Evolutionary conservation across 345 rosid genomes (phyloP), one percentile per base, ranked within the genome.

Genomic region (Cardamine chenopodiifolia): DNA sequence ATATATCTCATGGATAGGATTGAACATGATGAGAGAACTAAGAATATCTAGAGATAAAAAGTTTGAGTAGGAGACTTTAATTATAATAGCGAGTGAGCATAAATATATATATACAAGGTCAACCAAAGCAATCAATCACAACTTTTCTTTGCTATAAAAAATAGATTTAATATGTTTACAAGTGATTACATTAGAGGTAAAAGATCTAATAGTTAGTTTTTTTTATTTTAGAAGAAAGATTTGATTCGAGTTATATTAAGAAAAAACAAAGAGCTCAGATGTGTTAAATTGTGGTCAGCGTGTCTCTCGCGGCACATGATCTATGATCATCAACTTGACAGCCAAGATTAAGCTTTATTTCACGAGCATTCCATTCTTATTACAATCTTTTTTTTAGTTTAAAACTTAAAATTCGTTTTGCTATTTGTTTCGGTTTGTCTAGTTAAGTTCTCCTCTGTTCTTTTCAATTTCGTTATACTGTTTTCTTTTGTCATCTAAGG

Each of bases 281-380:
- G 81, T 57, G 77, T 66, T 78, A 66, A 77, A 65, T 66, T 71
- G 64, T 53, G 59, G 81, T 78, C 81, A 78, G 81, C 81, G 73
- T 58, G 76, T 60, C 77, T 66, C 58, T 71, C 81, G 81, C 63
- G 35, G 73, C 81, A 78, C 81, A 78, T 78, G 81, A 78, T 78
- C 49, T 29, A 40, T 48, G 15, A 56, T 70, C 52, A 58, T 71
- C 44, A 63, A 64, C 62, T 71, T 45, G 81, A 78, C 81, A 71
- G 77, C 81, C 77, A 78, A 65, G 68, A 71, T 66, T 66, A 71
- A 78, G 73, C 77, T 66, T 72, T 40, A 22, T 58, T 71, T 77
- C 80, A 57, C 76, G 76, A 77, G 72, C 45, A 57, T 56, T 70
- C 58, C 26, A 62, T 61, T 68, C 63, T 44, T 76, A 35, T 42